Percentiles rank a stretch among this genome's conserved stretches.
Evolutionary conservation across 371 early-diverging fungal species (phyloP).

Genomic region (Apophysomyces elegans): DNA sequence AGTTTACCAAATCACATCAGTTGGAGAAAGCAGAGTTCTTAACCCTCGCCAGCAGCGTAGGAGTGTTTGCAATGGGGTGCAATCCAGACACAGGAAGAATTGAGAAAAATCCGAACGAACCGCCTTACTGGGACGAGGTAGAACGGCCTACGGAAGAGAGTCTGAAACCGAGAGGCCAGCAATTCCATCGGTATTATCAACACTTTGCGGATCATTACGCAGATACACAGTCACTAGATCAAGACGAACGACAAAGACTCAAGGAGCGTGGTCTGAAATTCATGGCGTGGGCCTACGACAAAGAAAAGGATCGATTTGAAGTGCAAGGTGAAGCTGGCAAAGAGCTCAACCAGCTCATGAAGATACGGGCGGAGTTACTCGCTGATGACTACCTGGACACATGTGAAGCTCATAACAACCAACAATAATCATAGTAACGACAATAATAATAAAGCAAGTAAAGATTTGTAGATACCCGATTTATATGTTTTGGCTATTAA

Average conservation of each 20-base stretch:
- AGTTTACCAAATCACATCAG: neutral
- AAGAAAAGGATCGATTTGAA: neutral
- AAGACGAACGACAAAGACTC: neutral
- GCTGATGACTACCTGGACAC: no score
- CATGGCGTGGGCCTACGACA: neutral
- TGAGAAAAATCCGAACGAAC: neutral
- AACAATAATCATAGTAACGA: no score
- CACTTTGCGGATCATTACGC: neutral
- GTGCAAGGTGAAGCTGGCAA: neutral
- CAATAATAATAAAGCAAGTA: no score
- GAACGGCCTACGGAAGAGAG: neutral
- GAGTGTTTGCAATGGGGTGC: neutral
- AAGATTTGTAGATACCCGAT: no score
- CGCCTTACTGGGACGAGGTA: neutral
- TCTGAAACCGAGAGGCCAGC: neutral
- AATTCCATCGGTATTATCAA: neutral
- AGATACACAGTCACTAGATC: neutral
- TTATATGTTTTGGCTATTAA: no score
- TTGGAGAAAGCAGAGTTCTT: neutral
- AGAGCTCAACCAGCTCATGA: no score
- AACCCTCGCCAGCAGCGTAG: neutral
- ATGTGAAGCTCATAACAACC: no score
- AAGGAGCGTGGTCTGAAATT: neutral
- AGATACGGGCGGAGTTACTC: no score
- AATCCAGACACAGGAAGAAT: neutral